Base-by-base conservation (phyloP, 2,329 filamentous ascomycete species). In the Nannizzia gypsea region DNA sequence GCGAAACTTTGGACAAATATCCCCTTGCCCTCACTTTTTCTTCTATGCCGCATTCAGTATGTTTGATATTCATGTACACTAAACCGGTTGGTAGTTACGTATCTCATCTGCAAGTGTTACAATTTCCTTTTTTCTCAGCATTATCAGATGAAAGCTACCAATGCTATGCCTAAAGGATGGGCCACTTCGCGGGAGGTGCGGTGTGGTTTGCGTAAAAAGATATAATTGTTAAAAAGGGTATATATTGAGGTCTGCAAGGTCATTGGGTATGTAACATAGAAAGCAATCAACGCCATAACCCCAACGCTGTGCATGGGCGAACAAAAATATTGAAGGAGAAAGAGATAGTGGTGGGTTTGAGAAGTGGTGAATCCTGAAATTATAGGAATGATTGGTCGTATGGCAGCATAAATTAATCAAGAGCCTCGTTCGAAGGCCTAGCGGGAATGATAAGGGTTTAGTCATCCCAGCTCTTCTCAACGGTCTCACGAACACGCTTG, bases 391-490 rank as follows among this genome's bases (percentile, higher is more conserved):
- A 42, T 20, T 20, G 42, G 42, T 17, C 6, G 17, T n/a, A 42
- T 6, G 42, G 42, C 31, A 36, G 31, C 9, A 11, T 36, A 36
- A 11, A 36, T 36, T 36, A 36, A 36, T 36, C 31, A 36, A 13
- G 31, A 20, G 8, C n/a, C 22, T 46, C n/a, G 42, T 24, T 17
- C n/a, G 5, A 17, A n/a, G 6, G 15, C n/a, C n/a, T n/a, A n/a
- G 38, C 15, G 17, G 28, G 48, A 11, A 24, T n/a, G 13, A 11
- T n/a, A 15, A 13, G 15, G 36, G n/a, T 8, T 69, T 72, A 95
- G 69, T 96, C 92, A 64, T 97, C 93, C 93, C 93, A 99, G 78
- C 92, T 97, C 83, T 96, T 97, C 80, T 99, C 93, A 15, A 99
- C 93, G 0, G 92, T 96, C 78, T 97, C 93, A 55, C 90, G 81